Evolutionary conservation across 495 filamentous ascomycete species (phyloP).

Genomic region (Xylaria flabelliformis): DNA sequence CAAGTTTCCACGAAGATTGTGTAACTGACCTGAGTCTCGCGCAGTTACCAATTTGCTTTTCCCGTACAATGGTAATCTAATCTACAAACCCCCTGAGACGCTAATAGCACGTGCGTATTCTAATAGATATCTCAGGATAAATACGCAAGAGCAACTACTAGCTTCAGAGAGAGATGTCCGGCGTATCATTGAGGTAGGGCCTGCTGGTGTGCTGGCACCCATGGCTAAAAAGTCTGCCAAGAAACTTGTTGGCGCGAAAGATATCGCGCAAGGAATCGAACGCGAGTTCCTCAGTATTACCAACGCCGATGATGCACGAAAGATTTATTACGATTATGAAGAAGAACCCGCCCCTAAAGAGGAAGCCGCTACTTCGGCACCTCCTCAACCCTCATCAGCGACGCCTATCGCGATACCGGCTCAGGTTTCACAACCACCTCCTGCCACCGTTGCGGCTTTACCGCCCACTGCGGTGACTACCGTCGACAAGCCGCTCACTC

Average conservation of each 20-base stretch:
- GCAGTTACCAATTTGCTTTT: conserved; percentile 22
- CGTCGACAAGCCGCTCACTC: conserved; percentile 74
- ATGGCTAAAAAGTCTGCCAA: conserved; percentile 94
- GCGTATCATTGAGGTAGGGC: conserved; percentile 93
- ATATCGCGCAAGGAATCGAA: conserved; percentile 88
- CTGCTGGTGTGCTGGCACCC: conserved; percentile 89
- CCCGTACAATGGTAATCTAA: conserved; percentile 21
- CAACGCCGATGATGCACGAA: conserved; percentile 85
- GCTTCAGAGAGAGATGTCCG: conserved; percentile 19
- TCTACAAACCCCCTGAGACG: background rate
- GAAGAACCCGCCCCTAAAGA: conserved; percentile 49
- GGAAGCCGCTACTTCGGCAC: conserved; percentile 48
- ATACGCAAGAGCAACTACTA: conserved; percentile 20
- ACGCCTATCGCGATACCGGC: background rate
- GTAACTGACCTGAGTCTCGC: background rate
- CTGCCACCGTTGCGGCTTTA: conserved; percentile 53
- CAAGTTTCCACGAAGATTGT: background rate
- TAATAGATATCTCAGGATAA: conserved; percentile 8
- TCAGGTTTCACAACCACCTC: background rate
- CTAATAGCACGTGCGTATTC: background rate
- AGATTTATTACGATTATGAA: conserved; percentile 54
- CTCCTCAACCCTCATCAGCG: conserved; percentile 15
- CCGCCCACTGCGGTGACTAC: conserved; percentile 74
- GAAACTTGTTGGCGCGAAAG: conserved; percentile 94
- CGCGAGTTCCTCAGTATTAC: conserved; percentile 97